Base-by-base conservation (phyloP, 495 filamentous ascomycete genomes). In the Talaromyces borbonicus region DNA sequence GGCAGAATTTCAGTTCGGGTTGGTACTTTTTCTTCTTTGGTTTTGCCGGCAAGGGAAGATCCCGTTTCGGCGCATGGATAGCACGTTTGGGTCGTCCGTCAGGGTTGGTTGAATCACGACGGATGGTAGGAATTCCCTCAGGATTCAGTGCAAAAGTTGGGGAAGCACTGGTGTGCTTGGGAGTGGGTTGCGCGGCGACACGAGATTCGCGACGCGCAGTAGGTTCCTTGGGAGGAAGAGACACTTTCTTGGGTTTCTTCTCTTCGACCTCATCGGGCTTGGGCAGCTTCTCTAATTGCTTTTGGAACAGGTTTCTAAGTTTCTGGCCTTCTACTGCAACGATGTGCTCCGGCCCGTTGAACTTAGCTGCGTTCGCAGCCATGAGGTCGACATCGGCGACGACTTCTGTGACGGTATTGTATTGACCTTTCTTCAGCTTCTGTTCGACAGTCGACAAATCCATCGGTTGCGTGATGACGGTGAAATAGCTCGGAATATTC, bases 21-120 rank as follows among this genome's bases (percentile, higher is more conserved):
- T 86, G 79, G 45, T 81, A 80, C 73, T 95, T 95, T 79, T 95
- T 95, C 72, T 90, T 90, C 65, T 84, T 85, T 2, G 83, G 87
- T 56, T 87, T 87, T 43, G 83, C 79, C 9, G 78, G 78, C 56
- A 95, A 96, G 1, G 84, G 80, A 16, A 96, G 68, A 54, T 98
- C 92, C 35, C 87, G 86, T 47, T 90, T 86, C 0, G 92, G 85
- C 9, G 87, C 85, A 56, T 95, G 89, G 30, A 98, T 95, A 14
- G 94, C 88, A 4, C 92, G 83, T 69, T 96, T 96, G 24, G 88
- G 86, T 30, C 92, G 81, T 26, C 79, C 82, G 51, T 85, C 85
- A 4, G 72, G 70, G 47, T 79, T 80, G 2, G 80, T 83, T 2
- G 84, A 89, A 56, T 94, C 88, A 14, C 92, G 86, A 43, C 92